These are phyloP conservation scores for Phlyctochytrium arcticum DNA, from an alignment of 192 early-diverging fungal species.

Conservation along the genomic window DNA sequence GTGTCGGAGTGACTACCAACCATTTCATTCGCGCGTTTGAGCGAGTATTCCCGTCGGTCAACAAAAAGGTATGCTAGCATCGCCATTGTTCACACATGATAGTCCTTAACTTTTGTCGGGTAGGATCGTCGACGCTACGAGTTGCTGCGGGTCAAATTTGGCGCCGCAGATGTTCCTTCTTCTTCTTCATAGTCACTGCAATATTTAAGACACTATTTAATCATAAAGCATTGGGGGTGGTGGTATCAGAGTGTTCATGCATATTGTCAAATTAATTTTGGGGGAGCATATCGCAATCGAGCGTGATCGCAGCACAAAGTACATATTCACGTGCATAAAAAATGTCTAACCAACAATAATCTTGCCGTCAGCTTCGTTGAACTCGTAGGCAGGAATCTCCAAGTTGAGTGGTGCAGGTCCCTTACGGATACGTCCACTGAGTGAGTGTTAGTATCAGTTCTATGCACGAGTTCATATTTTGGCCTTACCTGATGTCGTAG, in stretches of 20 bases:
- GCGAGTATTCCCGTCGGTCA: constrained; percentile 79
- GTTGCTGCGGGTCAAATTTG: constrained; percentile 37
- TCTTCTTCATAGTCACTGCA: too few relatives aligned
- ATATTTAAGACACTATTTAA: too few relatives aligned
- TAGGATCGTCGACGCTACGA: constrained; percentile 35
- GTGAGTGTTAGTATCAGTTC: background rate
- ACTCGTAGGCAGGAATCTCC: constrained; percentile 81
- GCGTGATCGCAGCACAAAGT: too few relatives aligned
- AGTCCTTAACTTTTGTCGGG: background rate
- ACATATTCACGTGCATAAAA: too few relatives aligned
- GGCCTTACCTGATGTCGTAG: constrained; percentile 77
- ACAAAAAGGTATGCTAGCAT: constrained; percentile 37
- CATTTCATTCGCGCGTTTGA: constrained; percentile 82
- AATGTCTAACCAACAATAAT: constrained; percentile 77
- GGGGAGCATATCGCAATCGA: too few relatives aligned
- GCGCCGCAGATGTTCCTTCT: too few relatives aligned
- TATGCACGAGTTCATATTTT: background rate
- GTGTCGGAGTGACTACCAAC: constrained; percentile 47
- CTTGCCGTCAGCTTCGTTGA: constrained; percentile 67
- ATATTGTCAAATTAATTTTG: too few relatives aligned
- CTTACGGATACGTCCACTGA: constrained; percentile 79
- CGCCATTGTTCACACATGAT: background rate
- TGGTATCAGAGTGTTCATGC: too few relatives aligned
- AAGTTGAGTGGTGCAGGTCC: constrained; percentile 98
- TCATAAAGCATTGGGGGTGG: too few relatives aligned